Conservation (phyloP, 2,329 filamentous ascomycete genomes). For the Pseudocercospora vitis region DNA sequence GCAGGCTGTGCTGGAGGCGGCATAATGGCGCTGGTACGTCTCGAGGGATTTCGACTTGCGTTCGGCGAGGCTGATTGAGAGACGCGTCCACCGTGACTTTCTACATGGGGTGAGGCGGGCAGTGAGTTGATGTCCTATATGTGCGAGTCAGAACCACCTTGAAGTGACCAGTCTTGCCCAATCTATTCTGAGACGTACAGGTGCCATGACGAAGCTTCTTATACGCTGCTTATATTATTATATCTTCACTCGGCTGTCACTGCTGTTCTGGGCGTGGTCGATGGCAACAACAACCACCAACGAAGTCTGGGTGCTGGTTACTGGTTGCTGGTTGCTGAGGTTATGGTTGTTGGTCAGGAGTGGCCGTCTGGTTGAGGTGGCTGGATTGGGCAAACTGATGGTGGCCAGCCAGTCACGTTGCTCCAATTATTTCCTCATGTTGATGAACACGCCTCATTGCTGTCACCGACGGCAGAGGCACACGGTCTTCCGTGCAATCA, state of each 20-base stretch:
- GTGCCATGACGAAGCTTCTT: conserved; percentile 6
- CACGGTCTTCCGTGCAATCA: neutral
- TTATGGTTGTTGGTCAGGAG: neutral
- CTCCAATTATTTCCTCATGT: conserved; percentile 2
- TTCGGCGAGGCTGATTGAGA: conserved; percentile 33
- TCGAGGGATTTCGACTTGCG: conserved; percentile 22
- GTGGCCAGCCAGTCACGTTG: conserved; percentile 1
- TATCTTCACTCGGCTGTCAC: neutral
- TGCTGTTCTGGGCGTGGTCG: neutral
- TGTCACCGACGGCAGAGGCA: neutral
- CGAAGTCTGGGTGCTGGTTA: too few relatives aligned
- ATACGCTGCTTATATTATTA: neutral
- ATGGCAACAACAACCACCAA: too few relatives aligned
- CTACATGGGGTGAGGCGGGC: conserved; percentile 40
- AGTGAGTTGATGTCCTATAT: conserved; percentile 45
- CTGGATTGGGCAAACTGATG: neutral
- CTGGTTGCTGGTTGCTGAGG: too few relatives aligned
- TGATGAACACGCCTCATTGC: neutral
- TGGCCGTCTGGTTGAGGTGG: neutral
- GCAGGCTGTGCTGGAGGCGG: conserved; percentile 31
- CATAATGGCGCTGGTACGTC: conserved; percentile 28
- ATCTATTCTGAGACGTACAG: neutral
- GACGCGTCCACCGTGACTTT: conserved; percentile 16
- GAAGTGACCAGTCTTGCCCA: neutral
- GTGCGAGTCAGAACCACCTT: conserved; percentile 5